Evolutionary conservation across 768 basidiomycete genomes (phyloP).

Genomic region (Pisolithus tinctorius): DNA sequence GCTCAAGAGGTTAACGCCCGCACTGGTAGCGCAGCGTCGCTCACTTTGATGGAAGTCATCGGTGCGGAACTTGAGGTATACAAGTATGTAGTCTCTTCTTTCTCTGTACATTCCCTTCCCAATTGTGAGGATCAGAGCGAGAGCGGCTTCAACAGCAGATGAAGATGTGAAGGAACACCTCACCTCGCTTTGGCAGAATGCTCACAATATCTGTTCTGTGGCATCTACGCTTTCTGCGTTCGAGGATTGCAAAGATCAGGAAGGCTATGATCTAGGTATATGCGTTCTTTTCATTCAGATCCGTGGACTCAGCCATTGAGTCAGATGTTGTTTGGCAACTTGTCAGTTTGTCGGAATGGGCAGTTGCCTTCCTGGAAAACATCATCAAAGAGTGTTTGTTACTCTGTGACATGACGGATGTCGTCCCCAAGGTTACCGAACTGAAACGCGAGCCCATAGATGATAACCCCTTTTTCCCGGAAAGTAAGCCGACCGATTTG

Average conservation of each 20-base stretch:
- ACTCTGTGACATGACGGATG: conserved; percentile 21
- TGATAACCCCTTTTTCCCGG: conserved; percentile 16
- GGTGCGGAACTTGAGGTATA: conserved; percentile 38
- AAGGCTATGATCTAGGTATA: conserved; percentile 57
- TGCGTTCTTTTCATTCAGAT: conserved; percentile 3
- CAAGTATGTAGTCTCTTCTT: conserved; percentile 15
- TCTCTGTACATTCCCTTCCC: conserved; percentile 2
- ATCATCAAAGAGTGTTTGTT: conserved; percentile 50
- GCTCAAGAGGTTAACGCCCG: conserved; percentile 38
- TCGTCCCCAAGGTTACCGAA: conserved; percentile 5
- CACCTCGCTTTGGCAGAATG: conserved; percentile 48
- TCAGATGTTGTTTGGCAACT: conserved; percentile 72
- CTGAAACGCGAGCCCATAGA: conserved; percentile 24
- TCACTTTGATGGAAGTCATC: conserved; percentile 42
- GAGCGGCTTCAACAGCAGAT: conserved; percentile 20
- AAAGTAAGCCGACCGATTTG: conserved; percentile 17
- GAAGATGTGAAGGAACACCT: conserved; percentile 35
- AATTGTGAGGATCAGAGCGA: conserved; percentile 23
- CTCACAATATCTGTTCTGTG: conserved; percentile 62
- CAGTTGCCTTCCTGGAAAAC: conserved; percentile 52
- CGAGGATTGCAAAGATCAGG: conserved; percentile 55
- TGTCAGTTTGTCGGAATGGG: conserved; percentile 55
- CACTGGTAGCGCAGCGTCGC: conserved; percentile 34
- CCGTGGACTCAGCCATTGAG: conserved; percentile 4
- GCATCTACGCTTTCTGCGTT: conserved; percentile 57